Conservation (phyloP, 2,329 filamentous ascomycete genomes). For the Fusarium sp. region DNA sequence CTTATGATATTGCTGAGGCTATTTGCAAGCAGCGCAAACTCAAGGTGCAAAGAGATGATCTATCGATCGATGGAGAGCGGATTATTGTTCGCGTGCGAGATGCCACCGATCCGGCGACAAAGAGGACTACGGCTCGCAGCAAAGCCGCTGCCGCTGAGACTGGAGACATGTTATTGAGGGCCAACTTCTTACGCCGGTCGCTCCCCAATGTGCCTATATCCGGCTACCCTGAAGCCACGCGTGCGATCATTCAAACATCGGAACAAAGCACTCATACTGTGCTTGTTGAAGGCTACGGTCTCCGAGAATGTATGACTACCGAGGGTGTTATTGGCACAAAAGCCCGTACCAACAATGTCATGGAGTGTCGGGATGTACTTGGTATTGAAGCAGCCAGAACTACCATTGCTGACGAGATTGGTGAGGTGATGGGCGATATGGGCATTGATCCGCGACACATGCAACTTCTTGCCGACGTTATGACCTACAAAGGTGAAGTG, state of each 20-base stretch:
- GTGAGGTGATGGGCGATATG: slow-evolving; percentile 91
- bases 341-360: slow-evolving; percentile 85
- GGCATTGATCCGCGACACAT: slow-evolving; percentile 97
- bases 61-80: slow-evolving; percentile 65
- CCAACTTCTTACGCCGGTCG: slow-evolving; percentile 86
- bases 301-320: slow-evolving; percentile 91
- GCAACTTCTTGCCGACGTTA: slow-evolving; percentile 95
- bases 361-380: slow-evolving; percentile 87
- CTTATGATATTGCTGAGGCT: slow-evolving; percentile 78
- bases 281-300: slow-evolving; percentile 93
- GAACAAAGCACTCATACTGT: slow-evolving; percentile 77
- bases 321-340: slow-evolving; percentile 85
- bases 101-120: slow-evolving; percentile 61
- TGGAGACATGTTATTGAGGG: slow-evolving; percentile 73
- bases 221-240: slow-evolving; percentile 85
- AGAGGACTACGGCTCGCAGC: slow-evolving; percentile 47
- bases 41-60: slow-evolving; percentile 75
- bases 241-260: slow-evolving; percentile 89
- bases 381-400: slow-evolving; percentile 94
- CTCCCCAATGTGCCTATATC: slow-evolving; percentile 88
- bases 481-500: slow-evolving; percentile 99
- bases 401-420: slow-evolving; percentile 91
- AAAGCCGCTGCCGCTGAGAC: slow-evolving; percentile 59
- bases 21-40: slow-evolving; percentile 87
- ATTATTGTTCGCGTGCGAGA: slow-evolving; percentile 80